These are phyloP conservation scores for Macadamia tetraphylla DNA, from an alignment of 164 flowering plant genomes.

Conservation along the genomic window DNA sequence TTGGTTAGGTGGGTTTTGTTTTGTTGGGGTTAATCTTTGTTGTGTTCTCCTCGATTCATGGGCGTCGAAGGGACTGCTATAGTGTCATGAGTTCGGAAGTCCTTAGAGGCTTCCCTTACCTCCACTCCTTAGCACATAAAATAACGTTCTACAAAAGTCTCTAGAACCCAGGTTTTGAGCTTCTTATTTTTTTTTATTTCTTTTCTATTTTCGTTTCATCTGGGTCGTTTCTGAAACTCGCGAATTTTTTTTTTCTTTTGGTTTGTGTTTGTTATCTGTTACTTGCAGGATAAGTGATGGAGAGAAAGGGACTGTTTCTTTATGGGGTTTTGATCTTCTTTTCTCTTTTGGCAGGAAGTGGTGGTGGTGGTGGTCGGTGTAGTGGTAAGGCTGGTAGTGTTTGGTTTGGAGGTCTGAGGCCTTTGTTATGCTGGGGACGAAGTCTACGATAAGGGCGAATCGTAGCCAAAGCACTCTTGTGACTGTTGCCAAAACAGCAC, in stretches of 20 bases:
- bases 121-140: constrained; percentile 38
- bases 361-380: neutral
- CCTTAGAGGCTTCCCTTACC: constrained; percentile 8
- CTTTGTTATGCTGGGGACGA: constrained; percentile 59
- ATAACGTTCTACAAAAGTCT: constrained; percentile 29
- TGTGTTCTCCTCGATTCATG: neutral
- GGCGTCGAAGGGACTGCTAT: neutral
- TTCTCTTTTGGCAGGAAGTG: too few species aligned
- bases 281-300: constrained; percentile 34
- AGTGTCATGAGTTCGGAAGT: neutral
- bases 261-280: neutral
- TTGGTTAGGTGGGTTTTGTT: constrained; percentile 18
- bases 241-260: constrained; percentile 6
- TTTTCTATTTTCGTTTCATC: neutral
- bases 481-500: constrained; percentile 52
- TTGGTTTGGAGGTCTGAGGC: neutral
- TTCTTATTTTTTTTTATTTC: neutral
- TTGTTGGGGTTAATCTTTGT: neutral
- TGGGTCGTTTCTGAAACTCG: constrained; percentile 1
- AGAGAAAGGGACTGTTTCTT: constrained; percentile 12
- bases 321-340: constrained; percentile 23
- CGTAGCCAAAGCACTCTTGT: constrained; percentile 34
- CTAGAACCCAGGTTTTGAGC: neutral
- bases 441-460: constrained; percentile 24
- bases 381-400: neutral